A percentile compares a stretch with the other conserved stretches of the same genome.
Conservation (phyloP, 768 basidiomycete genomes). For the Tremella fuciformis region DNA sequence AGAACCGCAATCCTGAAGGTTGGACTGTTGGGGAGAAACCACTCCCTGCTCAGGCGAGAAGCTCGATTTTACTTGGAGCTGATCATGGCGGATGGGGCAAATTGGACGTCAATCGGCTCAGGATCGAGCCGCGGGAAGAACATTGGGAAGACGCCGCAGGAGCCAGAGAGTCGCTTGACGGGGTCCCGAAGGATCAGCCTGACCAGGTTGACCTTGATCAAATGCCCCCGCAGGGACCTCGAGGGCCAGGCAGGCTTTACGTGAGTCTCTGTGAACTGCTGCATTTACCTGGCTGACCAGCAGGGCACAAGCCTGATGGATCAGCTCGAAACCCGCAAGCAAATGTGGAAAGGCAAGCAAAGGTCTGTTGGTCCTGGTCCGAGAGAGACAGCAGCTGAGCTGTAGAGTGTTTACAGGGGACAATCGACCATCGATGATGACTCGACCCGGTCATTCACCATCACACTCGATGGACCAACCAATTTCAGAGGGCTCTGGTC, state of each 20-base stretch:
- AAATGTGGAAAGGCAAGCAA: constrained; percentile 74
- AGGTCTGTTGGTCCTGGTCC: constrained; percentile 58
- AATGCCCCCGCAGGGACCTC: constrained; percentile 13
- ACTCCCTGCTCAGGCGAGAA: constrained; percentile 69
- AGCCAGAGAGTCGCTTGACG: constrained; percentile 52
- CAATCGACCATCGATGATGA: constrained; percentile 89
- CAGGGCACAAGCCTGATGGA: constrained; percentile 70
- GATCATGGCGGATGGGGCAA: neutral
- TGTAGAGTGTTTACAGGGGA: constrained; percentile 82
- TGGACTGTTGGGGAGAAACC: constrained; percentile 68
- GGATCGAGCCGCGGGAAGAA: constrained; percentile 50
- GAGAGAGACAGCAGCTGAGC: constrained; percentile 14
- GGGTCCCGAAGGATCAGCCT: constrained; percentile 14
- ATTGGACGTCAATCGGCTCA: too few relatives aligned
- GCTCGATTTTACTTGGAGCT: constrained; percentile 46
- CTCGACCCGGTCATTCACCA: constrained; percentile 55
- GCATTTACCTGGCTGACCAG: neutral
- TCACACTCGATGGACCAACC: constrained; percentile 68
- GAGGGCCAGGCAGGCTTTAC: constrained; percentile 57
- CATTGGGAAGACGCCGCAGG: constrained; percentile 20
- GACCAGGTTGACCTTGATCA: too few relatives aligned
- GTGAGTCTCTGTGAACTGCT: constrained; percentile 56
- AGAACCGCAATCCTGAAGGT: constrained; percentile 49
- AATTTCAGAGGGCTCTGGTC: constrained; percentile 5
- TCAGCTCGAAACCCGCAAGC: constrained; percentile 77